phyloP scores from a whole-genome alignment of 164 flowering plant genomes.

The Tetracentron sinense region DNA sequence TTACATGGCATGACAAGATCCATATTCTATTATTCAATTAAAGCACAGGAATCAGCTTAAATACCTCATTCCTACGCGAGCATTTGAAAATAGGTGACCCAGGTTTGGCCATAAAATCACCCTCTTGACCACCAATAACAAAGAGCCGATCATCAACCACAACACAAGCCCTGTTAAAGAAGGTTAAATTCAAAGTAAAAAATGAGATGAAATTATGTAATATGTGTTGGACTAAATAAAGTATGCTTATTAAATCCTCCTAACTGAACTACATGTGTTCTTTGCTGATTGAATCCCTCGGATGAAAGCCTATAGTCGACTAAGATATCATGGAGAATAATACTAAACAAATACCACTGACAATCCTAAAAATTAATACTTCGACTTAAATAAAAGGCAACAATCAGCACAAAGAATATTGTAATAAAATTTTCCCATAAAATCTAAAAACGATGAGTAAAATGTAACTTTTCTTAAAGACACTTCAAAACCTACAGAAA shows the following conservation, averaged over 20 bases:
- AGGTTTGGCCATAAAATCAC: conserved; percentile 97
- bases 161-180: conserved; percentile 67
- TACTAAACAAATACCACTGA: too few relatives aligned
- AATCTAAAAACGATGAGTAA: neutral
- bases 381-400: too few relatives aligned
- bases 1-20: neutral
- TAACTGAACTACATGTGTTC: too few relatives aligned
- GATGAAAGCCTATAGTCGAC: too few relatives aligned
- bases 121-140: conserved; percentile 97
- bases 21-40: neutral
- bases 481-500: neutral
- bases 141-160: conserved; percentile 65
- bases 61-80: conserved; percentile 89
- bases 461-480: neutral
- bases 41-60: neutral
- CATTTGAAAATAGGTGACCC: conserved; percentile 96
- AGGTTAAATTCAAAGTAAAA: neutral
- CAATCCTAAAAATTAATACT: too few relatives aligned
- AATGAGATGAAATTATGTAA: neutral
- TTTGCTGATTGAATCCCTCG: too few relatives aligned
- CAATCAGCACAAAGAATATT: neutral
- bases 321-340: too few relatives aligned
- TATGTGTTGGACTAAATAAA: too few relatives aligned
- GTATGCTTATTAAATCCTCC: too few relatives aligned
- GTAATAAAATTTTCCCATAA: neutral